Base-by-base conservation (phyloP, 2,329 filamentous ascomycete genomes). In the Dothistroma septosporum region DNA sequence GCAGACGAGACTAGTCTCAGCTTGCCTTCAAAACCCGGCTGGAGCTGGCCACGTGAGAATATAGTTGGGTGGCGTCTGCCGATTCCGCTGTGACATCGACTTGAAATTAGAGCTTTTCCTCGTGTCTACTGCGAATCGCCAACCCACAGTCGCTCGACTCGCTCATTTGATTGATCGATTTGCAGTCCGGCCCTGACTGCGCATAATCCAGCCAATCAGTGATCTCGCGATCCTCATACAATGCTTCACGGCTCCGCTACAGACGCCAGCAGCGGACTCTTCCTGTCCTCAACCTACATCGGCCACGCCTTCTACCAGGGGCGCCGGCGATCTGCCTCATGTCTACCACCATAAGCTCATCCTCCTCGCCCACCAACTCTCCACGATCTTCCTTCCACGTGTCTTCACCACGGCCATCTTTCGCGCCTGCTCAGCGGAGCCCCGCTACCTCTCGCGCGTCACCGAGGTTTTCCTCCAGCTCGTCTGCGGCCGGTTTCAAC, bases 341-440 rank as follows among this genome's bases (percentile, higher is more conserved):
- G 70, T 72, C 70, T 60, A 65, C 70, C 55, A 54, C 58, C 58
- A 32, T 72, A 64, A 69, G 67, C 49, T 67, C 68, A 44, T 72
- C 72, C 53, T 67, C 68, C 47, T 72, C 71, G 9, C 70, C 70
- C 48, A 67, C 67, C 59, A 63, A 68, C 49, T 72, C 70, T 44
- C 70, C 70, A n/a, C 64, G 61, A 60, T 56, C 63, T 55, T 58
- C 62, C 46, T 70, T 64, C 62, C 64, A 66, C 64, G 53, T 59
- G 53, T 54, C 62, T 31, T 60, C 54, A 24, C 56, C 55, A 16
- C 56, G 57, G 32, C 28, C 57, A 57, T 35, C 59, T 35, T 50
- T 52, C 53, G 47, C 33, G 33, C 58, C 59, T 55, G 32, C 50
- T 61, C 53, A 57, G 53, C 32, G 49, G 47, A 22, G 60, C 62